These are phyloP conservation scores for Lactarius evosmus DNA, from an alignment of 768 basidiomycete species.

Conservation along the genomic window DNA sequence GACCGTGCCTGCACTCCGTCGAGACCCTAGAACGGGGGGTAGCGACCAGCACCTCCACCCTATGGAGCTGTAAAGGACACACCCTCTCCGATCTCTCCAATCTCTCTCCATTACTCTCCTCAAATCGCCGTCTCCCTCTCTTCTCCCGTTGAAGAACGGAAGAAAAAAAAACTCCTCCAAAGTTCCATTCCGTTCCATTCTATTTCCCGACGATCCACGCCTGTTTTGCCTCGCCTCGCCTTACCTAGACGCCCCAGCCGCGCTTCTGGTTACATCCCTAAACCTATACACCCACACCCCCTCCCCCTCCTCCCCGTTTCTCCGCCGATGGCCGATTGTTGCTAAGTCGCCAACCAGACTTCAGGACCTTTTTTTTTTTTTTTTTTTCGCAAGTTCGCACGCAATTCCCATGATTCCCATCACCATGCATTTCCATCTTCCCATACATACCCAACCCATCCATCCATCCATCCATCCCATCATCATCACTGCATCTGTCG, in stretches of 20 bases:
- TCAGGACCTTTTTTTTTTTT: not conserved
- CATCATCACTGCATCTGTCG: not conserved
- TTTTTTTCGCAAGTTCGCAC: not conserved
- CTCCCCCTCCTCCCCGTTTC: too few species aligned
- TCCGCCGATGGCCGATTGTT: not conserved
- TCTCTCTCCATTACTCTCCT: too few species aligned
- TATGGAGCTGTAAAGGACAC: not conserved
- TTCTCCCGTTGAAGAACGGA: not conserved
- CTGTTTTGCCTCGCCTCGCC: not conserved
- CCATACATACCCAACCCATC: not conserved
- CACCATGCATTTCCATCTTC: not conserved
- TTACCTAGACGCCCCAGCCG: not conserved
- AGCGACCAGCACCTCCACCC: not conserved
- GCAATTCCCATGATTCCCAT: not conserved
- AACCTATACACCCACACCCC: too few species aligned
- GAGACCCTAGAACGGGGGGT: not conserved
- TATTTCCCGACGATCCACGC: too few species aligned
- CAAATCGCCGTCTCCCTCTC: too few species aligned
- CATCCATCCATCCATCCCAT: constrained; percentile 1
- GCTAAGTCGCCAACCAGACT: not conserved
- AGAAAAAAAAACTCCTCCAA: too few species aligned
- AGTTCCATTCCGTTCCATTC: not conserved
- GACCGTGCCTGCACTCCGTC: not conserved
- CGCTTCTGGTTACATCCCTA: constrained; percentile 1
- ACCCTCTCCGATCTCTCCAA: not conserved